Percentiles rank a stretch among this genome's conserved stretches.
Evolutionary conservation across 495 filamentous ascomycete species (phyloP).

Genomic region (Penicillium roqueforti): DNA sequence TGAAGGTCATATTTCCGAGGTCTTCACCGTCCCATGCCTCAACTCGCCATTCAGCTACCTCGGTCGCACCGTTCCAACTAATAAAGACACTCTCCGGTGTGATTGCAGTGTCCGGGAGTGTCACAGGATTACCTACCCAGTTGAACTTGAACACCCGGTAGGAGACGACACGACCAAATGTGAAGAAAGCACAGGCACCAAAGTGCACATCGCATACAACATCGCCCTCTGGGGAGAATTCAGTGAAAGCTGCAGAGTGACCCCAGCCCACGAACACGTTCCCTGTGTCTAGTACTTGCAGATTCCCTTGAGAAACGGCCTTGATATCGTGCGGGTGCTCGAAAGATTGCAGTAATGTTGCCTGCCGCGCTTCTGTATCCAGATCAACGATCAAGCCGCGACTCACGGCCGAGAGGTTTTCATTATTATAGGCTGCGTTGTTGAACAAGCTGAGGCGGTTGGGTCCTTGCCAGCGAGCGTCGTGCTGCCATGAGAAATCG

Average conservation of each 20-base stretch:
- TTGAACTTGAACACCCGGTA: conserved; percentile 34
- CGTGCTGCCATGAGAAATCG: conserved; percentile 51
- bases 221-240: conserved; percentile 49
- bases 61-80: conserved; percentile 48
- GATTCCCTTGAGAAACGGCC: conserved; percentile 54
- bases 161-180: conserved; percentile 35
- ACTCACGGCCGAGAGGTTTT: conserved; percentile 19
- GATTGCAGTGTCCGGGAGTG: conserved; percentile 26
- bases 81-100: conserved; percentile 29
- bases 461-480: conserved; percentile 42
- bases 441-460: conserved; percentile 48
- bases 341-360: conserved; percentile 24
- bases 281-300: conserved; percentile 50
- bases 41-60: conserved; percentile 36
- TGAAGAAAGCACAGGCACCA: conserved; percentile 36
- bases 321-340: conserved; percentile 32
- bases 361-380: conserved; percentile 19
- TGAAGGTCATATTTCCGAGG: conserved; percentile 18
- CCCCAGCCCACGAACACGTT: conserved; percentile 58
- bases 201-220: conserved; percentile 44
- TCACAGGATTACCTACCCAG: conserved; percentile 35
- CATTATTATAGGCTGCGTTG: conserved; percentile 37
- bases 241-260: conserved; percentile 50
- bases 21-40: conserved; percentile 27
- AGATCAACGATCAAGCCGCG: conserved; percentile 32